These are phyloP conservation scores for Blastocystis sp. DNA, from an alignment of 352 stramenopile species.

Conservation along the genomic window DNA sequence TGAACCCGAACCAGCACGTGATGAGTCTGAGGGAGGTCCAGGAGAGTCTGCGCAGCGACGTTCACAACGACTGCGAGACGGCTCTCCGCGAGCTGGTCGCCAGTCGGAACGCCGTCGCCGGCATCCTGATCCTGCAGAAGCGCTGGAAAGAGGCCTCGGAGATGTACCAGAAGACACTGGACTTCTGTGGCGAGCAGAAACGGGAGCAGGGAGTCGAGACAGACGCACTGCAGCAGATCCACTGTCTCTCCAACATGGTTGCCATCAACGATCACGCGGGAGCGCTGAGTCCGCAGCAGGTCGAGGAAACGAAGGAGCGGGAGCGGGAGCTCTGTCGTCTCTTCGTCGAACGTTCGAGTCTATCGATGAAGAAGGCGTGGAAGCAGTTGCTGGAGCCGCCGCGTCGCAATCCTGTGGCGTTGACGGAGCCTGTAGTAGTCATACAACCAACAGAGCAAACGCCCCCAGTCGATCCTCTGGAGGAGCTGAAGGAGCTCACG, in stretches of 20 bases:
- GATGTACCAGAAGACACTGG: neutral
- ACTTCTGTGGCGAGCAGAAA: neutral
- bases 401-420: too few relatives aligned
- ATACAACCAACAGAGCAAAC: too few relatives aligned
- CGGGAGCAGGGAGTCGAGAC: neutral
- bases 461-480: too few relatives aligned
- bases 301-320: neutral
- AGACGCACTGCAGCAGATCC: neutral
- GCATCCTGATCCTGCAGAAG: neutral
- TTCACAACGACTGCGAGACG: neutral
- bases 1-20: neutral
- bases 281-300: neutral
- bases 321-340: too few relatives aligned
- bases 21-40: neutral
- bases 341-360: too few relatives aligned
- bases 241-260: constrained; percentile 7
- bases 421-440: too few relatives aligned
- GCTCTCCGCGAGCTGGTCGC: neutral
- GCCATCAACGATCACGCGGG: neutral
- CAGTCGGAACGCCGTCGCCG: neutral
- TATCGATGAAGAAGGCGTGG: too few relatives aligned
- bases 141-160: neutral
- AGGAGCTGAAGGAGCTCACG: too few relatives aligned
- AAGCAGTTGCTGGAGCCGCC: too few relatives aligned
- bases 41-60: neutral